A percentile compares a stretch with the other conserved stretches of the same genome.
Conservation (phyloP, 2,329 filamentous ascomycete genomes). For the Neopestalotiopsis clavispora region DNA sequence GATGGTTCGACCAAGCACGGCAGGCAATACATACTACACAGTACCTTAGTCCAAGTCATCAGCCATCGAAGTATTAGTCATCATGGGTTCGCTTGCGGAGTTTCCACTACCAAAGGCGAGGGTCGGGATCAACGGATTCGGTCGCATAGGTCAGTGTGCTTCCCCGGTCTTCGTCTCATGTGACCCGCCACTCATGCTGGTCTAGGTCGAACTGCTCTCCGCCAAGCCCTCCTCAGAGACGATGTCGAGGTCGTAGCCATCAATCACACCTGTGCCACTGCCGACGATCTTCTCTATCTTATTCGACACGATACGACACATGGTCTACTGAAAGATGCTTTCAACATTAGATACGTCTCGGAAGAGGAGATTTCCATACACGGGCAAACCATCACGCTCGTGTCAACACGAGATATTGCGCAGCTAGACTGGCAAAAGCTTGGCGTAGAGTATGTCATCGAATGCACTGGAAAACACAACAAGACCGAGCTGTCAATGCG, state of each 20-base stretch:
- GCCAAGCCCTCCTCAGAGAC: neutral
- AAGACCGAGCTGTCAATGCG: neutral
- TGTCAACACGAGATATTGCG: neutral
- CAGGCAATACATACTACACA: neutral
- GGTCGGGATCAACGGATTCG: constrained; percentile 3
- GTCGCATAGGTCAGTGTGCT: neutral
- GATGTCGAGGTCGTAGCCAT: constrained; percentile 3
- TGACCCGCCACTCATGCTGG: neutral
- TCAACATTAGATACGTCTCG: neutral
- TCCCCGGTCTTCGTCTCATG: neutral
- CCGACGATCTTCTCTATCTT: neutral
- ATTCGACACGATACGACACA: constrained; percentile 6
- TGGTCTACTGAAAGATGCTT: neutral
- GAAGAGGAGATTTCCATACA: neutral
- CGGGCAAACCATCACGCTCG: neutral
- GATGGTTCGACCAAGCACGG: neutral
- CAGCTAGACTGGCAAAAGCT: neutral
- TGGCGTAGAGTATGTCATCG: neutral
- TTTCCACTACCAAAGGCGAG: neutral
- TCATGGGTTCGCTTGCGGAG: neutral
- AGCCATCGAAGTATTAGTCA: neutral
- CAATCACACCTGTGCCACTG: neutral
- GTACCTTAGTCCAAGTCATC: neutral
- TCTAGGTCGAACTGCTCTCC: neutral
- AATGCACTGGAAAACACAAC: neutral